Evolutionary conservation across 2,329 filamentous ascomycete genomes (phyloP).

Genomic region (Amphichorda felina): DNA sequence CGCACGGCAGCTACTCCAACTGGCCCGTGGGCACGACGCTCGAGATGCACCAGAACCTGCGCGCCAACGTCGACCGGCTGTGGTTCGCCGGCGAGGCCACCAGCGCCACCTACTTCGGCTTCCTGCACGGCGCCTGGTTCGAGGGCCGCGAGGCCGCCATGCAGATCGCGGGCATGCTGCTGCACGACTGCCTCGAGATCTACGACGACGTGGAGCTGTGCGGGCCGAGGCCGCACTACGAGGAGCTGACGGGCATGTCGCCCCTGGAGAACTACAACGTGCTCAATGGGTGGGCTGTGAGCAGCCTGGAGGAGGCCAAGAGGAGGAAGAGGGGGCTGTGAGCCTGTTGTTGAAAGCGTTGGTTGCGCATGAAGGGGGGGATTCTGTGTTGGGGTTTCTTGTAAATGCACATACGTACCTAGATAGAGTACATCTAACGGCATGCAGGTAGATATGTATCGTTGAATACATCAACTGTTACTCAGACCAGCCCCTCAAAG

Average conservation of each 20-base stretch:
- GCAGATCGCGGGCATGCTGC: conserved; percentile 23
- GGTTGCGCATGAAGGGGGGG: no score
- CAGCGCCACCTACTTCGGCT: conserved; percentile 52
- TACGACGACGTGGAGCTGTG: conserved; percentile 7
- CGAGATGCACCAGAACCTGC: conserved; percentile 55
- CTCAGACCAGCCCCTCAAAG: no score
- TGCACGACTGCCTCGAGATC: conserved; percentile 8
- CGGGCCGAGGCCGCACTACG: conserved; percentile 13
- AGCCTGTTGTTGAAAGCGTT: no score
- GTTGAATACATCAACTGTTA: no score
- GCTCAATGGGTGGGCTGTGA: not conserved
- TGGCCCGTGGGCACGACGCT: conserved; percentile 54
- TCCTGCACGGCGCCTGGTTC: conserved; percentile 49
- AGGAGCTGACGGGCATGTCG: conserved; percentile 17
- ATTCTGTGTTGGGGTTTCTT: no score
- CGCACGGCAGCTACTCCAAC: conserved; percentile 53
- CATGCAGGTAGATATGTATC: no score
- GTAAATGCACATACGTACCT: no score
- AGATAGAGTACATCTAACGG: no score
- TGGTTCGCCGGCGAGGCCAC: conserved; percentile 57
- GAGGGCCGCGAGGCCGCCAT: conserved; percentile 39
- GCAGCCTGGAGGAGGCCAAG: no score
- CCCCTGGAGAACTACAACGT: conserved; percentile 5
- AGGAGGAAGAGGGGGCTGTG: no score
- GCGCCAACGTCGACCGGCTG: conserved; percentile 48